Percentiles rank a stretch among this genome's conserved stretches.
Evolutionary conservation across 2,329 filamentous ascomycete species (phyloP).

Genomic region (Pseudovirgaria hyperparasitica): DNA sequence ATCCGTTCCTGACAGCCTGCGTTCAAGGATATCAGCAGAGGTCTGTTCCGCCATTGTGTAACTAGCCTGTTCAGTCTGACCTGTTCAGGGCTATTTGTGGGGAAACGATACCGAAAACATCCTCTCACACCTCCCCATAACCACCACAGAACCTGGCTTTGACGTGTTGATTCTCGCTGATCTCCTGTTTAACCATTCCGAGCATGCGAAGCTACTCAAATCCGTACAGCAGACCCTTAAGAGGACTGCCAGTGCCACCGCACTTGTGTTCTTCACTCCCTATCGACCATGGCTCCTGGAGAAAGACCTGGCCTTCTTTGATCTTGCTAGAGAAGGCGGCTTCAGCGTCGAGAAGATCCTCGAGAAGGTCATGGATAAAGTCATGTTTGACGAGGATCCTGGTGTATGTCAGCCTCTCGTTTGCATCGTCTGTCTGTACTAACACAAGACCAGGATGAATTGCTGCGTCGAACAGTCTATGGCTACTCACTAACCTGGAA

Average conservation of each 20-base stretch:
- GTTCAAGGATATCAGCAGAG: slow-evolving; percentile 26
- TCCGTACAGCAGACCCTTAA: slow-evolving; percentile 58
- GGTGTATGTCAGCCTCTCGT: slow-evolving; percentile 39
- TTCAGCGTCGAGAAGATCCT: slow-evolving; percentile 69
- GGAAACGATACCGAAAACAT: slow-evolving; percentile 51
- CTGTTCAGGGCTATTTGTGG: slow-evolving; percentile 65
- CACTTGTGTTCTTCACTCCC: slow-evolving; percentile 86
- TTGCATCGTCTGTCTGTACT: not conserved
- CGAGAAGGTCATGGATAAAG: slow-evolving; percentile 70
- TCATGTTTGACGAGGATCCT: slow-evolving; percentile 80
- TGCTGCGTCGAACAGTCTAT: slow-evolving; percentile 68
- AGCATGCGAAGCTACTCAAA: slow-evolving; percentile 65
- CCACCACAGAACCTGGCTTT: slow-evolving; percentile 36
- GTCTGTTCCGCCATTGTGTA: slow-evolving; percentile 8
- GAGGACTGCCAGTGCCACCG: slow-evolving; percentile 41
- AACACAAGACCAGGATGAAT: slow-evolving; percentile 46
- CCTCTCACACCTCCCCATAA: slow-evolving; percentile 41
- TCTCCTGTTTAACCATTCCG: slow-evolving; percentile 79
- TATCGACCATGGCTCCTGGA: slow-evolving; percentile 84
- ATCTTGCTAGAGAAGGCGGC: slow-evolving; percentile 55
- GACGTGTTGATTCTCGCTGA: slow-evolving; percentile 81
- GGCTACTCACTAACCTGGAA: slow-evolving; percentile 66
- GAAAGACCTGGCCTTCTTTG: slow-evolving; percentile 79
- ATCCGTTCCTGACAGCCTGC: slow-evolving; percentile 30
- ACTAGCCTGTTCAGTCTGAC: slow-evolving; percentile 13